Conservation (phyloP, 805 yeast species). For the Schwanniomyces vanrijiae region DNA sequence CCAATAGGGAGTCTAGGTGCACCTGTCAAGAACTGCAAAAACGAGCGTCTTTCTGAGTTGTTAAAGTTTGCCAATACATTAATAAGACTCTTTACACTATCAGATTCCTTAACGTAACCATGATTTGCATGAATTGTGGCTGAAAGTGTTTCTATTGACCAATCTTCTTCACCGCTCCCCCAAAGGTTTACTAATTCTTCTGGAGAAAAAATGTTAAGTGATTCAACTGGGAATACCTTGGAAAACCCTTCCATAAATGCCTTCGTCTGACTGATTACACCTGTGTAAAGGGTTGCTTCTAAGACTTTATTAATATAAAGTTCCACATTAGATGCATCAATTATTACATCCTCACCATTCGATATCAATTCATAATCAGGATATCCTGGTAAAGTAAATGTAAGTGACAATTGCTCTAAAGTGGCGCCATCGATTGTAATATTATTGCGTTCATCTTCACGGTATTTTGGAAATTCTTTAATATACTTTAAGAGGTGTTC, state of each 20-base stretch:
- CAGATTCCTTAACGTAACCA: conserved; percentile 77
- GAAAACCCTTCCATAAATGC: conserved; percentile 81
- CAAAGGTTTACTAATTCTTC: conserved; percentile 69
- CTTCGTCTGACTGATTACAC: conserved; percentile 62
- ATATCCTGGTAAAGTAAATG: conserved; percentile 78
- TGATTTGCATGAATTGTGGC: conserved; percentile 80
- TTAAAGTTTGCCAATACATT: conserved; percentile 58
- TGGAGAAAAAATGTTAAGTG: conserved; percentile 70
- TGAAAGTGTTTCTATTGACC: conserved; percentile 66
- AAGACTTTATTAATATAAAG: conserved; percentile 56
- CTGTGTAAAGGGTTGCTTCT: conserved; percentile 59
- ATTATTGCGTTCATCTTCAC: conserved; percentile 12
- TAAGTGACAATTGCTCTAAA: conserved; percentile 56
- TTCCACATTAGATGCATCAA: conserved; percentile 55
- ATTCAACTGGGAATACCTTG: conserved; percentile 73
- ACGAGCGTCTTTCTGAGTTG: conserved; percentile 59
- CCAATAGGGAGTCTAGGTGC: conserved; percentile 93
- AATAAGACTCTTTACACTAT: conserved; percentile 59
- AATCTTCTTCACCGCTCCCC: conserved; percentile 84
- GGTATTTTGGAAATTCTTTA: conserved; percentile 17
- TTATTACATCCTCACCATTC: conserved; percentile 52
- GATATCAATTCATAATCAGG: conserved; percentile 56
- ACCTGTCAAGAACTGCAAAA: conserved; percentile 88
- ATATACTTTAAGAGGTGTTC: conserved; percentile 47
- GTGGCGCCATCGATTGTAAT: conserved; percentile 35